These are phyloP conservation scores for Fomitiporia mediterranea DNA, from an alignment of 1,284 basidiomycete genomes.

Conservation along the genomic window DNA sequence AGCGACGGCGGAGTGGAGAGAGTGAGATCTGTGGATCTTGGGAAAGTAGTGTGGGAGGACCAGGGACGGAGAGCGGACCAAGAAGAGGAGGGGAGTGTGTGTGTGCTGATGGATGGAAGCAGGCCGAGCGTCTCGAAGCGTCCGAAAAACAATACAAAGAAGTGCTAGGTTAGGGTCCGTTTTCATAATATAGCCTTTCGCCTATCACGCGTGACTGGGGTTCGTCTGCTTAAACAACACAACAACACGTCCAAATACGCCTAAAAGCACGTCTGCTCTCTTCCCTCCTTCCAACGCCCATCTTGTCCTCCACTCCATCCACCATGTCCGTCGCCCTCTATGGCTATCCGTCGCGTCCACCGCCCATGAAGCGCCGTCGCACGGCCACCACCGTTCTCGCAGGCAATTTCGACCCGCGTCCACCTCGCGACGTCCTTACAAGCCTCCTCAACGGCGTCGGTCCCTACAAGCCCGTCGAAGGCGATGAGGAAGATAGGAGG, in stretches of 20 bases:
- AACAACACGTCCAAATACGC: slow-evolving; percentile 14
- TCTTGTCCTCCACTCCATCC: neutral
- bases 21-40: slow-evolving; percentile 9
- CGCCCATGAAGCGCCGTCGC: slow-evolving; percentile 44
- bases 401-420: slow-evolving; percentile 62
- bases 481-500: slow-evolving; percentile 47
- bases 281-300: neutral
- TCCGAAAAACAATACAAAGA: slow-evolving; percentile 1
- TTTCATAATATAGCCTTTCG: slow-evolving; percentile 12
- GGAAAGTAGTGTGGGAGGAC: slow-evolving; percentile 5
- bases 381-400: slow-evolving; percentile 70
- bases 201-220: slow-evolving; percentile 12
- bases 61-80: slow-evolving; percentile 2
- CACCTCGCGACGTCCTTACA: slow-evolving; percentile 67
- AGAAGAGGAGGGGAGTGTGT: neutral
- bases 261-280: slow-evolving; percentile 1
- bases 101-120: slow-evolving; percentile 5
- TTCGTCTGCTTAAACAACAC: slow-evolving; percentile 7
- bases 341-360: neutral
- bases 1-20: no score
- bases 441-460: slow-evolving; percentile 70
- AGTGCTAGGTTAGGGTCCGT: slow-evolving; percentile 8
- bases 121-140: neutral
- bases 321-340: slow-evolving; percentile 6
- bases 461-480: slow-evolving; percentile 56